These are phyloP conservation scores for Annulohypoxylon nitens DNA, from an alignment of 495 filamentous ascomycete species.

Conservation along the genomic window DNA sequence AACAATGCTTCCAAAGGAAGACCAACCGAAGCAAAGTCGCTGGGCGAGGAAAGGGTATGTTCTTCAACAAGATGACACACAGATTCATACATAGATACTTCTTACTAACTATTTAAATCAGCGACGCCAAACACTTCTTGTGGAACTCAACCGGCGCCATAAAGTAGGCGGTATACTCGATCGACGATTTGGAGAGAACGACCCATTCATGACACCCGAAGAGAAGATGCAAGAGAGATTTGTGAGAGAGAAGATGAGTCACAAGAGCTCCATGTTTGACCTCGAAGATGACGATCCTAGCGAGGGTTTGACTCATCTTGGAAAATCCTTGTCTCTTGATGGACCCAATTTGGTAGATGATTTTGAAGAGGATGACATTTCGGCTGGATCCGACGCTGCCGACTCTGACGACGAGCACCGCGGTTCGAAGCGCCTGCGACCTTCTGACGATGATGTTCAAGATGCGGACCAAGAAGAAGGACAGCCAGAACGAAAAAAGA, in stretches of 20 bases:
- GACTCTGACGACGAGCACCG: constrained; percentile 61
- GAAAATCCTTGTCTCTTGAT: constrained; percentile 75
- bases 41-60: constrained; percentile 86
- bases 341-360: constrained; percentile 72
- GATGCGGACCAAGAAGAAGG: constrained; percentile 63
- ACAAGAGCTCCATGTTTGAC: constrained; percentile 85
- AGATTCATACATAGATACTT: neutral
- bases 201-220: constrained; percentile 92
- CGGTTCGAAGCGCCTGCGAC: constrained; percentile 70
- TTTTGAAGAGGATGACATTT: constrained; percentile 74
- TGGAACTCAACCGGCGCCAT: constrained; percentile 86
- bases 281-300: constrained; percentile 84
- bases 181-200: constrained; percentile 94
- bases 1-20: constrained; percentile 68
- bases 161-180: constrained; percentile 94
- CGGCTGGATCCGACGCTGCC: constrained; percentile 64
- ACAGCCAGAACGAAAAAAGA: constrained; percentile 85
- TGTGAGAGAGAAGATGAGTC: constrained; percentile 81
- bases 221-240: constrained; percentile 93
- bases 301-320: constrained; percentile 85
- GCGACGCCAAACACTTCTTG: constrained; percentile 82
- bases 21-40: constrained; percentile 85
- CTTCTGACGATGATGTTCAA: constrained; percentile 57
- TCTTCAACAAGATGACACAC: constrained; percentile 9
- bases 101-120: constrained; percentile 47